A percentile compares a stretch with the other conserved stretches of the same genome.
Conservation (phyloP, 2,329 filamentous ascomycete species). For the Alternaria metachromatica region DNA sequence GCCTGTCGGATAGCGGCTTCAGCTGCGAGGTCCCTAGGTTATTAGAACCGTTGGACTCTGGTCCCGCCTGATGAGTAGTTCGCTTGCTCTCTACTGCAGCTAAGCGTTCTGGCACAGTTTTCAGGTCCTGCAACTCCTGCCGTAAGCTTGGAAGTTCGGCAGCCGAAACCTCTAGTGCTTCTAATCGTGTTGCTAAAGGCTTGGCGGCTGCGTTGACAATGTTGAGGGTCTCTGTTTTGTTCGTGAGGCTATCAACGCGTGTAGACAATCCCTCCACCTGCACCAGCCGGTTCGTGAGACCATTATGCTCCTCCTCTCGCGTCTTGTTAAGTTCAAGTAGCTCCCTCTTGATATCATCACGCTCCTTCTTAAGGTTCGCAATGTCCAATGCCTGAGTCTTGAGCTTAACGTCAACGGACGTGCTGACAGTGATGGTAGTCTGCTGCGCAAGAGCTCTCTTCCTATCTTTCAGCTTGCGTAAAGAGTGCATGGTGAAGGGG, state of each 20-base stretch:
- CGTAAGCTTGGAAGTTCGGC: neutral
- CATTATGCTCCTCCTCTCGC: neutral
- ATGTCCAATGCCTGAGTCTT: constrained; percentile 11
- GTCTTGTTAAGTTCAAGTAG: neutral
- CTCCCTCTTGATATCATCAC: constrained; percentile 10
- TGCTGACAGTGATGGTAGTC: neutral
- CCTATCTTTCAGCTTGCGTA: constrained; percentile 9
- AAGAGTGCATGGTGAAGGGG: constrained; percentile 6
- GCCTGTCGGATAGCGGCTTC: neutral
- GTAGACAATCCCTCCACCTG: neutral
- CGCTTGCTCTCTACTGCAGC: neutral
- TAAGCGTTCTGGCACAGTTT: neutral
- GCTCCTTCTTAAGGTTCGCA: constrained; percentile 8
- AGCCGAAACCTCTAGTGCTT: neutral
- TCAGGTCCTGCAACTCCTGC: neutral
- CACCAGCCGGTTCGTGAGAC: neutral
- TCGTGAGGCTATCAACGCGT: neutral
- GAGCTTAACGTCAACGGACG: neutral
- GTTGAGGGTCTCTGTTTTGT: neutral
- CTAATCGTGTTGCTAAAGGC: neutral
- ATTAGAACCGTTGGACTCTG: neutral
- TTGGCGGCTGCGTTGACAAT: neutral
- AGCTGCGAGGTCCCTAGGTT: neutral
- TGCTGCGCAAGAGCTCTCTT: constrained; percentile 8
- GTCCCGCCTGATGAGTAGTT: neutral